Base-by-base conservation (phyloP, 129 eudicot genomes). In the Flaveria sonorensis region DNA sequence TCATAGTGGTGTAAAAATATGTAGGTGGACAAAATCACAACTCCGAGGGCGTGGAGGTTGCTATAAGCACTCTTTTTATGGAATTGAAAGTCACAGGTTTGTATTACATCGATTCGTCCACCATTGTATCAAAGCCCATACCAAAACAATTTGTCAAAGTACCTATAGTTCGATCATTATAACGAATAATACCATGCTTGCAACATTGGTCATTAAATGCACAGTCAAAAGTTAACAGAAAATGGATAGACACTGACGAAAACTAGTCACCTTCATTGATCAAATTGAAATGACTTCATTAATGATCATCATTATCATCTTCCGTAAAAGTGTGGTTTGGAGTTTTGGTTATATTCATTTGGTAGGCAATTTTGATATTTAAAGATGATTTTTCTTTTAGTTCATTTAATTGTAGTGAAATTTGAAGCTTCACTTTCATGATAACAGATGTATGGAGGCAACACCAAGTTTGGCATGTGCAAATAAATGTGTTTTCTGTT, bases 11-110 rank as follows among this genome's bases (percentile, higher is more conserved):
- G 99, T 95, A 60, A 95, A 95, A 79, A 77, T 95, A 59, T 95
- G 99, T 79, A 85, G 99, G 79, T 95, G 97, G 97, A 95, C 99
- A 40, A 95, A 95, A 72, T 82, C 99, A 42, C 99, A 95, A 64
- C 97, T 95, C 36, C 82, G 99, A 83, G 99, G 99, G 15, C 97
- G 99, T 77, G 99, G 99, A 71, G 97, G 99, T 64, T 95, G 99
- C 77, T 91, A 95, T 81, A 95, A 95, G 79, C 99, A 95, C 81
- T 87, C 99, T 6, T 95, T 95, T 79, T 95, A 91, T 85, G 99
- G 99, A 64, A 95, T 95, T 32, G 99, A 95, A 81, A 89, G 92
- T 88, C 99, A 95, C 86, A 95, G 99, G 99, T 89, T 60, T 76
- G 71, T 57, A 28, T 50, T 39, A 24, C 23, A 63, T 61, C 10